Evolutionary conservation across 129 eudicot genomes (phyloP).

Genomic region (Scalesia atractyloides): DNA sequence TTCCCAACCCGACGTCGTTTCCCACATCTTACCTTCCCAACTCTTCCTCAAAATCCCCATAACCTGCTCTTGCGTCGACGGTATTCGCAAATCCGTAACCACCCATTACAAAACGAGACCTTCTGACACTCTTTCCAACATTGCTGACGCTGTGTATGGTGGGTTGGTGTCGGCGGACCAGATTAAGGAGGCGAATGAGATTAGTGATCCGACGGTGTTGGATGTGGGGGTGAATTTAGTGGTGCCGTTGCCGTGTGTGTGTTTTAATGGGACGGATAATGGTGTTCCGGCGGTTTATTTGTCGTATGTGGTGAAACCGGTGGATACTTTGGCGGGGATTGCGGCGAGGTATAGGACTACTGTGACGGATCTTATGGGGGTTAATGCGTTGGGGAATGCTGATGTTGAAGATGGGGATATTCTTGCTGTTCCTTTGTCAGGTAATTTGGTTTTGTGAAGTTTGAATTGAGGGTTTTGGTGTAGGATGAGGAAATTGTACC

Average conservation of each 20-base stretch:
- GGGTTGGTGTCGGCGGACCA: slow-evolving; percentile 94
- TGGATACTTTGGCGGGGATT: slow-evolving; percentile 67
- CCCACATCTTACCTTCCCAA: slow-evolving; percentile 82
- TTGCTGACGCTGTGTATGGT: slow-evolving; percentile 71
- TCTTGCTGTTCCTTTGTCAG: slow-evolving; percentile 90
- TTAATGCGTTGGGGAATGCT: slow-evolving; percentile 71
- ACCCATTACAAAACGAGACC: slow-evolving; percentile 79
- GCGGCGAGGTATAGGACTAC: slow-evolving; percentile 58
- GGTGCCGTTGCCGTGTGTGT: slow-evolving; percentile 91
- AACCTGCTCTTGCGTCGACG: slow-evolving; percentile 76
- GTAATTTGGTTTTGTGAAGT: slow-evolving; percentile 31
- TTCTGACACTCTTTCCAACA: slow-evolving; percentile 65
- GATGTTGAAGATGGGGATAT: slow-evolving; percentile 85
- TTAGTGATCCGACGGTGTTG: slow-evolving; percentile 66
- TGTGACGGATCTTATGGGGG: slow-evolving; percentile 82
- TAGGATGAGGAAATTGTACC: no score
- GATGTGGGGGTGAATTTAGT: slow-evolving; percentile 70
- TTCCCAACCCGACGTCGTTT: slow-evolving; percentile 82
- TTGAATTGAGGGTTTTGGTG: neutral
- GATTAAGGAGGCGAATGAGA: slow-evolving; percentile 73
- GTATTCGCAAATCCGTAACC: slow-evolving; percentile 70
- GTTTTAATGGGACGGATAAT: slow-evolving; percentile 87
- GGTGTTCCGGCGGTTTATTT: slow-evolving; percentile 69
- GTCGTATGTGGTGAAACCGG: slow-evolving; percentile 76
- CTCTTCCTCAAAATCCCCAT: slow-evolving; percentile 79